phyloP scores from a whole-genome alignment of 177 flowering plant genomes.

The Telopea speciosissima region DNA sequence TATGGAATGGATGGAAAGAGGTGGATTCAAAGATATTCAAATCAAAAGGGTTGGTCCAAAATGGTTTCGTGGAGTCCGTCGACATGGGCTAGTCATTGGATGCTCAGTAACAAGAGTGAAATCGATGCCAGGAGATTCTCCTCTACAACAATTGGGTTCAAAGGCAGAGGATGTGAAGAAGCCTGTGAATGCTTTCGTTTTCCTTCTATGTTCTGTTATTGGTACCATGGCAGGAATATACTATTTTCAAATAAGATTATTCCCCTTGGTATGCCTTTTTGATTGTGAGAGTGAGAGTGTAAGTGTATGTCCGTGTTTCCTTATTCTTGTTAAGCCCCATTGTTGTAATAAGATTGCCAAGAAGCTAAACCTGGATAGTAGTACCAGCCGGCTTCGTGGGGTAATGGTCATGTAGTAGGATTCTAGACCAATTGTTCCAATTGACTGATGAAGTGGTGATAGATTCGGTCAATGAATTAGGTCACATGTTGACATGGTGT shows the following conservation, averaged over 20 bases:
- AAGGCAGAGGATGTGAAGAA: slow-evolving; percentile 61
- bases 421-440: too few relatives aligned
- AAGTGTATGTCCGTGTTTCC: too few relatives aligned
- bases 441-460: too few relatives aligned
- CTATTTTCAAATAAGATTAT: slow-evolving; percentile 60
- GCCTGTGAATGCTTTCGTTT: slow-evolving; percentile 60
- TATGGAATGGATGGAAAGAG: slow-evolving; percentile 48
- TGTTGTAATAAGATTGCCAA: too few relatives aligned
- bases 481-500: too few relatives aligned
- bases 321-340: too few relatives aligned
- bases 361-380: too few relatives aligned
- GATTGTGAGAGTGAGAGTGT: slow-evolving; percentile 3
- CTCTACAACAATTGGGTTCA: slow-evolving; percentile 43
- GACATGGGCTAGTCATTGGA: slow-evolving; percentile 91
- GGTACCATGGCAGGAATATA: slow-evolving; percentile 60
- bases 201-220: slow-evolving; percentile 46
- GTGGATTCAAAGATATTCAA: slow-evolving; percentile 73
- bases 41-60: slow-evolving; percentile 80
- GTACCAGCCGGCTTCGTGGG: too few relatives aligned
- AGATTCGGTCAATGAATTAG: too few relatives aligned
- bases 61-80: slow-evolving; percentile 91
- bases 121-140: too few relatives aligned
- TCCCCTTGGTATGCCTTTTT: slow-evolving; percentile 71
- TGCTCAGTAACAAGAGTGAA: too few relatives aligned
- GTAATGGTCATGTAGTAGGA: too few relatives aligned